Percentiles rank a stretch among this genome's conserved stretches.
phyloP scores from a whole-genome alignment of 495 filamentous ascomycete genomes.

The Podospora sp. region DNA sequence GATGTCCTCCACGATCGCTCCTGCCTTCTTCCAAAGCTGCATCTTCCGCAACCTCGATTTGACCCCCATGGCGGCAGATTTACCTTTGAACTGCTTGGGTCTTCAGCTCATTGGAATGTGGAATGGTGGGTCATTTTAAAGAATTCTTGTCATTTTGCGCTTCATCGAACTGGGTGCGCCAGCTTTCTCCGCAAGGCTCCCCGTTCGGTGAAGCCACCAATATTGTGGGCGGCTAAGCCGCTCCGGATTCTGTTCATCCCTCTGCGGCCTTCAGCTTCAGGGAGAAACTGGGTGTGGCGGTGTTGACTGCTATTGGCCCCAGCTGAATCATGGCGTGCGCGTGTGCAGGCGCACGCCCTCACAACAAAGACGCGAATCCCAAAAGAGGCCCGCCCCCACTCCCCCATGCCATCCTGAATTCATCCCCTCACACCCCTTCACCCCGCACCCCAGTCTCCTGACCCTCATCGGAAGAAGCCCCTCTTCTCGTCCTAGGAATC shows the following conservation, averaged over 20 bases:
- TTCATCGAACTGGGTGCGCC: background rate
- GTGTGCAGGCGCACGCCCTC: background rate
- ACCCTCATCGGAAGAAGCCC: background rate
- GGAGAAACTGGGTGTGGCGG: background rate
- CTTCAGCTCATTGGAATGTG: background rate
- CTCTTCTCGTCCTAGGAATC: background rate
- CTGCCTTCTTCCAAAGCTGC: background rate
- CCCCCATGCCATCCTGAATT: background rate
- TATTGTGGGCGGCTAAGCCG: background rate
- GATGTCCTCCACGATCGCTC: background rate
- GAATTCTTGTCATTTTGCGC: background rate
- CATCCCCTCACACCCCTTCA: background rate
- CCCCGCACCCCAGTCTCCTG: background rate
- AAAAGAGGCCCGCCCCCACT: too few relatives aligned
- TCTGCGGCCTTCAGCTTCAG: background rate
- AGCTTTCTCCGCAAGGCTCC: slow-evolving; percentile 8
- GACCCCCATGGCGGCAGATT: background rate
- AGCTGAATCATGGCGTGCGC: background rate
- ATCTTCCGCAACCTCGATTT: background rate
- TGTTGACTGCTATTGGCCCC: background rate
- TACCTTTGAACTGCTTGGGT: background rate
- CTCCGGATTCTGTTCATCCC: background rate
- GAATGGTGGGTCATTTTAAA: background rate
- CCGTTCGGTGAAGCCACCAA: slow-evolving; percentile 4
- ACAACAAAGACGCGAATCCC: background rate